phyloP scores from a whole-genome alignment of 2,329 filamentous ascomycete species.

The Podosphaera fusca region DNA sequence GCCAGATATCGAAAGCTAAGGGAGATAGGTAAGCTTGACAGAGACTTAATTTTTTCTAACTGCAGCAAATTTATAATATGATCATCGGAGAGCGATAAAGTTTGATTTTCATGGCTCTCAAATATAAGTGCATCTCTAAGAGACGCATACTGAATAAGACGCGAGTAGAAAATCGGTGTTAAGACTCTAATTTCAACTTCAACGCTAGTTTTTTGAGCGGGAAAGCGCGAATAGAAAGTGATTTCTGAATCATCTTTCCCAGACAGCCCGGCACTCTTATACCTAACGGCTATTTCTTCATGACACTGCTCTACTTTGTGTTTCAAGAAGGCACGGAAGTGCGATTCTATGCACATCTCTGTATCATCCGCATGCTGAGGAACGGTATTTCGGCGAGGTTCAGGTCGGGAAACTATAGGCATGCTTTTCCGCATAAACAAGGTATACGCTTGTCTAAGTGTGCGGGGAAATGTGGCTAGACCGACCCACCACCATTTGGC shows the following conservation, averaged over 20 bases:
- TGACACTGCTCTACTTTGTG: conserved; percentile 23
- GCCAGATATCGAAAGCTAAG: too few species aligned
- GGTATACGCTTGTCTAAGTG: conserved; percentile 32
- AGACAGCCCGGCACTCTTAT: conserved; percentile 27
- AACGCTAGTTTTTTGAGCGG: conserved; percentile 7
- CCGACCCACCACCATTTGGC: conserved; percentile 43
- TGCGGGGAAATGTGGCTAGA: conserved; percentile 40
- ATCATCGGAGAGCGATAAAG: background rate
- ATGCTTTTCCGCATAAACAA: conserved; percentile 34
- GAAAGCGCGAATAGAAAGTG: background rate
- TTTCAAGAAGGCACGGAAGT: conserved; percentile 25
- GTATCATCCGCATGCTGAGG: conserved; percentile 26
- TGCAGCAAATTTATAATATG: too few species aligned
- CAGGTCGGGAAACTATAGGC: conserved; percentile 41
- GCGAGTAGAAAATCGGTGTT: conserved; percentile 42
- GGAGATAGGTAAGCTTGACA: too few species aligned
- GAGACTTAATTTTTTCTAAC: too few species aligned
- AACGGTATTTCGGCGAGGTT: conserved; percentile 33
- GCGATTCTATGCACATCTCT: conserved; percentile 24
- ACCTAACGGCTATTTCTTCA: conserved; percentile 23
- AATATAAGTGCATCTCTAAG: conserved; percentile 2
- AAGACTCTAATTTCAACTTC: conserved; percentile 32
- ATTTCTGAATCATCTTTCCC: background rate
- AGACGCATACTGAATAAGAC: conserved; percentile 33
- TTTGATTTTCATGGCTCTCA: background rate